A percentile compares a stretch with the other conserved stretches of the same genome.
These are phyloP conservation scores for Debaryomyces tyrocola DNA, from an alignment of 805 yeast genomes.

Conservation along the genomic window DNA sequence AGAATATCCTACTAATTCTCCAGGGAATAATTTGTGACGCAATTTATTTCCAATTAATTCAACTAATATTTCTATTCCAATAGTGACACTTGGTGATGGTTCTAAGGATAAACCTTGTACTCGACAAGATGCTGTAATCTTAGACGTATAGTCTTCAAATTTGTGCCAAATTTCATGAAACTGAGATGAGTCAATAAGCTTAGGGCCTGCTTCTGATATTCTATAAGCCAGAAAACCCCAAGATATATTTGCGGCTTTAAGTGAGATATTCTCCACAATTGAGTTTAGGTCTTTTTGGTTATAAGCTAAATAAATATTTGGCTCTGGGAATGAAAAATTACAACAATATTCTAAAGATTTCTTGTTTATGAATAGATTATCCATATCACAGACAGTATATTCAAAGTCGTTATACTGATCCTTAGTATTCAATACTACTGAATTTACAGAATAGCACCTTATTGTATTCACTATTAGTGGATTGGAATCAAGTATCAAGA, in stretches of 20 bases:
- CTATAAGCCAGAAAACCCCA: not conserved
- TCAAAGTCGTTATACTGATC: not conserved
- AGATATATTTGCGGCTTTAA: not conserved
- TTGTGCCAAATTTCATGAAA: slow-evolving; percentile 55
- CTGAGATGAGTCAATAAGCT: slow-evolving; percentile 29
- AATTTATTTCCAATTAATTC: slow-evolving; percentile 46
- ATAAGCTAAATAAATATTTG: slow-evolving; percentile 37
- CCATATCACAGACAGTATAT: not conserved
- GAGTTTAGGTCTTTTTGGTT: slow-evolving; percentile 22
- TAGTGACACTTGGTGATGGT: slow-evolving; percentile 38
- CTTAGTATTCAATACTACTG: not conserved
- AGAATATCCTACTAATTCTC: slow-evolving; percentile 53
- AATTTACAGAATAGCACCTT: not conserved
- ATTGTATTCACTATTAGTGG: not conserved
- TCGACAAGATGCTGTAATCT: slow-evolving; percentile 47
- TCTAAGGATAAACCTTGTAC: slow-evolving; percentile 29
- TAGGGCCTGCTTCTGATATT: slow-evolving; percentile 26
- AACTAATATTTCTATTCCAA: slow-evolving; percentile 54
- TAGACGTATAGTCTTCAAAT: slow-evolving; percentile 32
- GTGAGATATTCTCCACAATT: not conserved
- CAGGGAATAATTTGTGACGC: slow-evolving; percentile 47
- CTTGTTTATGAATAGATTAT: not conserved
- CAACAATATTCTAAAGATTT: not conserved
- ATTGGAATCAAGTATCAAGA: not conserved
- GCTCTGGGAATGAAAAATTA: slow-evolving; percentile 19